Conservation (phyloP, 1,139 yeast species). For the Taiozyma sp. region DNA sequence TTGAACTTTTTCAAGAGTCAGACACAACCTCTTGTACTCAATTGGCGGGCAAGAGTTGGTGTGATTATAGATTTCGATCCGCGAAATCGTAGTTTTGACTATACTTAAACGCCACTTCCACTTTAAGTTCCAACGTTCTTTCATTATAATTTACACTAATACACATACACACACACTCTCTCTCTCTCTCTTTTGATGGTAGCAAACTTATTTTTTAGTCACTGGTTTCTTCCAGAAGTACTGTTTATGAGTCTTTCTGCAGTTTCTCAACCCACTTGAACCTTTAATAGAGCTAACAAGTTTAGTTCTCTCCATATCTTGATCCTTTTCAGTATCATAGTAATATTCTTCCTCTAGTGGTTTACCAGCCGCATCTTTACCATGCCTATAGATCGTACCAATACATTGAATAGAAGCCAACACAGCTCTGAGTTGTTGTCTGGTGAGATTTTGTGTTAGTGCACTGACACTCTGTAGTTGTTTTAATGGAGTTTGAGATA, state of each 20-base stretch:
- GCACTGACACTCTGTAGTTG: conserved; percentile 59
- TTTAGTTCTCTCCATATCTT: conserved; percentile 60
- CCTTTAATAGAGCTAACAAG: conserved; percentile 79
- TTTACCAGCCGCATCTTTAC: conserved; percentile 96
- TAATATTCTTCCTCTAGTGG: conserved; percentile 91
- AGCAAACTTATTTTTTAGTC: conserved; percentile 13
- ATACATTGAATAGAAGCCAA: conserved; percentile 42
- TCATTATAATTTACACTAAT: background rate
- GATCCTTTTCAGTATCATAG: conserved; percentile 80
- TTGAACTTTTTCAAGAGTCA: too few relatives aligned
- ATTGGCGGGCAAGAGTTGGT: too few relatives aligned
- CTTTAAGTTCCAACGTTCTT: background rate
- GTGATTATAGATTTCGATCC: too few relatives aligned
- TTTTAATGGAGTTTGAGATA: conserved; percentile 80
- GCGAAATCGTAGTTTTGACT: too few relatives aligned
- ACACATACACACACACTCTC: background rate
- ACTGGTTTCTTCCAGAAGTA: conserved; percentile 79
- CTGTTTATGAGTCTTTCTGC: conserved; percentile 93
- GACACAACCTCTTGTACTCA: too few relatives aligned
- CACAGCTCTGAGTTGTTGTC: conserved; percentile 41
- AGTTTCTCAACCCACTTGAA: conserved; percentile 74
- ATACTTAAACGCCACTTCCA: too few relatives aligned
- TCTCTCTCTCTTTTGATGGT: background rate
- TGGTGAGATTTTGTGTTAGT: conserved; percentile 38
- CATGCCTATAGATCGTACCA: conserved; percentile 82